These are phyloP conservation scores for Clonostachys rhizophaga DNA, from an alignment of 2,329 filamentous ascomycete species.

Conservation along the genomic window DNA sequence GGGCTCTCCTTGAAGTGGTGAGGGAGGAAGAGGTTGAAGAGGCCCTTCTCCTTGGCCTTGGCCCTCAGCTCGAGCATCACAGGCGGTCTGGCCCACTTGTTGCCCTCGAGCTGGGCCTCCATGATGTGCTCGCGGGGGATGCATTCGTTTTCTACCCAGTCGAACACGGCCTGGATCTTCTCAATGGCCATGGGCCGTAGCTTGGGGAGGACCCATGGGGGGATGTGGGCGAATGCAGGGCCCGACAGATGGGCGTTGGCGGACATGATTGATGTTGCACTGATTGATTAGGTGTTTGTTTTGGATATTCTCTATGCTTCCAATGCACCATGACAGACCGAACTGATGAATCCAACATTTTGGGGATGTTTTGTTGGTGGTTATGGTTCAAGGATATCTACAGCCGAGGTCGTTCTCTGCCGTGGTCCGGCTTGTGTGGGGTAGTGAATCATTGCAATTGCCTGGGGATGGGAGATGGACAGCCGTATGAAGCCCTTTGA, in stretches of 20 bases:
- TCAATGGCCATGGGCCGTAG: constrained; percentile 52
- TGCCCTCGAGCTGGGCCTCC: constrained; percentile 65
- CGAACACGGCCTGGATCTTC: constrained; percentile 77
- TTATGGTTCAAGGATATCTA: no score
- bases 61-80: constrained; percentile 42
- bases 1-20: constrained; percentile 89
- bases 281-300: no score
- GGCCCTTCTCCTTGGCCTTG: constrained; percentile 69
- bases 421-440: no score
- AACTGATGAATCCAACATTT: no score
- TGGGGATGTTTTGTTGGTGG: no score
- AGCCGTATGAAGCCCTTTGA: no score
- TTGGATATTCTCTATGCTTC: no score
- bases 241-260: constrained; percentile 8
- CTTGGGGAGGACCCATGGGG: constrained; percentile 16
- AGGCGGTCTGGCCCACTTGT: constrained; percentile 73
- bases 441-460: no score
- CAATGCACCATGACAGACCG: no score
- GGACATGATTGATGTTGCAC: neutral
- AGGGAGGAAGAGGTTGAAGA: constrained; percentile 95
- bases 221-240: constrained; percentile 18
- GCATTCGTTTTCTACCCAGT: constrained; percentile 91
- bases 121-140: constrained; percentile 74
- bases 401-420: no score
- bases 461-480: no score